These are phyloP conservation scores for Chalara sp. DNA, from an alignment of 2,329 filamentous ascomycete genomes.

Conservation along the genomic window DNA sequence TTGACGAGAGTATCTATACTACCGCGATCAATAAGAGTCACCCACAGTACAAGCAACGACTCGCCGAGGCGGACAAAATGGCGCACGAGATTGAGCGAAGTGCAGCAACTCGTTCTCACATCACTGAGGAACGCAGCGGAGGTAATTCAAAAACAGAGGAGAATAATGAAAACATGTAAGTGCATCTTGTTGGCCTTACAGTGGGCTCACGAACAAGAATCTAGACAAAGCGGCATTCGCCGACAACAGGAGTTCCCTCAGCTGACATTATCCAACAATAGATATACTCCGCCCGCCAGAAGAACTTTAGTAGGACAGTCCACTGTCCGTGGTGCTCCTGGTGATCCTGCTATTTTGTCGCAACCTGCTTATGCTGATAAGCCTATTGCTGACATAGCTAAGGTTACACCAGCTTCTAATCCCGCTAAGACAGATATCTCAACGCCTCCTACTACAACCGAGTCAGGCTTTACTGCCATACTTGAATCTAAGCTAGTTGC, in stretches of 20 bases:
- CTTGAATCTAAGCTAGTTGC: constrained; percentile 25
- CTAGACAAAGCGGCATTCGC: constrained; percentile 84
- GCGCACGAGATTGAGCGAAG: constrained; percentile 85
- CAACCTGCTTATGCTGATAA: constrained; percentile 55
- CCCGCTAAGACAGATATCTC: constrained; percentile 17
- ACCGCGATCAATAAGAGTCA: constrained; percentile 81
- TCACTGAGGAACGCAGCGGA: constrained; percentile 82
- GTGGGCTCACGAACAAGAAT: not conserved
- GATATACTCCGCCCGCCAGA: constrained; percentile 86
- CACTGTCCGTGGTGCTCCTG: constrained; percentile 67
- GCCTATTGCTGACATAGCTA: constrained; percentile 26
- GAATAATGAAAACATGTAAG: constrained; percentile 92
- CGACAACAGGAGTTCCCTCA: constrained; percentile 71
- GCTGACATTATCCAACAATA: constrained; percentile 48
- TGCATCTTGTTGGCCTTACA: constrained; percentile 5
- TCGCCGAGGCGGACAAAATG: constrained; percentile 73
- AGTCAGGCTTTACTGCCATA: constrained; percentile 17
- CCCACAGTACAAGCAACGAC: constrained; percentile 71
- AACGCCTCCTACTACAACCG: constrained; percentile 23
- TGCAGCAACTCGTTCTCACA: constrained; percentile 67
- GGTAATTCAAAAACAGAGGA: constrained; percentile 62
- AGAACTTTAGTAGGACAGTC: constrained; percentile 61
- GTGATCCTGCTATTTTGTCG: constrained; percentile 90
- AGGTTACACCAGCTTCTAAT: constrained; percentile 24
- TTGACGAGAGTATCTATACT: constrained; percentile 92